phyloP scores from a whole-genome alignment of 2,329 filamentous ascomycete genomes.

The Juglanconis juglandina region DNA sequence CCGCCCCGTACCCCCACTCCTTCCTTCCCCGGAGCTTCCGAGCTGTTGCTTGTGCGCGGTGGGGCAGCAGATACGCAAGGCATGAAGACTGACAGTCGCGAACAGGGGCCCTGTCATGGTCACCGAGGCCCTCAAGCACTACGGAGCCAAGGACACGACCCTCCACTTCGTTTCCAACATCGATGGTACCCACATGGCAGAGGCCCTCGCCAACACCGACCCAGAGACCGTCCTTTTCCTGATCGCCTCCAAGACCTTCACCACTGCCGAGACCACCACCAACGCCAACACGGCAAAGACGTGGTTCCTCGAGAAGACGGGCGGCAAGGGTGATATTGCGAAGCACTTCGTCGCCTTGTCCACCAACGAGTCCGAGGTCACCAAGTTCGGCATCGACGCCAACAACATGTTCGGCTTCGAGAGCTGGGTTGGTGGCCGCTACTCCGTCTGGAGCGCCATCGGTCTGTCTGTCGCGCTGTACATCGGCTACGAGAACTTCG shows the following conservation, averaged over 20 bases:
- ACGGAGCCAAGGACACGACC: constrained; percentile 79
- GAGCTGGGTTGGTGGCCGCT: constrained; percentile 96
- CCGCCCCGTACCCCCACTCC: too few species aligned
- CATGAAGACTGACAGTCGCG: constrained; percentile 24
- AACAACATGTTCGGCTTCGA: constrained; percentile 99
- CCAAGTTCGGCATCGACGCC: constrained; percentile 97
- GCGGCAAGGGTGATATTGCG: constrained; percentile 78
- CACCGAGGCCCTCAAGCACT: constrained; percentile 93
- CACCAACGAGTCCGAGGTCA: constrained; percentile 91
- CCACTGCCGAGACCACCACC: constrained; percentile 92
- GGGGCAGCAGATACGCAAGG: background rate
- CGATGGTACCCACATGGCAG: constrained; percentile 94
- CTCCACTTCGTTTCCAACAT: constrained; percentile 99
- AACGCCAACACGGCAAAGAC: constrained; percentile 96
- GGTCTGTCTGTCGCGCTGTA: constrained; percentile 91
- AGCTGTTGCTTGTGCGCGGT: background rate
- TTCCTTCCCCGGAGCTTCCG: background rate
- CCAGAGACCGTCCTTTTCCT: constrained; percentile 99
- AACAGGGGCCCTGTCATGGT: constrained; percentile 94
- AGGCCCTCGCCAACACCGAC: constrained; percentile 83
- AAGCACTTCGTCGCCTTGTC: constrained; percentile 99
- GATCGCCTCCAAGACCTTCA: constrained; percentile 98
- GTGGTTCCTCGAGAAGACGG: constrained; percentile 87
- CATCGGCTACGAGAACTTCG: constrained; percentile 96
- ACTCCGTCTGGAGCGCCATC: constrained; percentile 99